These are phyloP conservation scores for Blastomyces emzantsi DNA, from an alignment of 2,329 filamentous ascomycete genomes.

Conservation along the genomic window DNA sequence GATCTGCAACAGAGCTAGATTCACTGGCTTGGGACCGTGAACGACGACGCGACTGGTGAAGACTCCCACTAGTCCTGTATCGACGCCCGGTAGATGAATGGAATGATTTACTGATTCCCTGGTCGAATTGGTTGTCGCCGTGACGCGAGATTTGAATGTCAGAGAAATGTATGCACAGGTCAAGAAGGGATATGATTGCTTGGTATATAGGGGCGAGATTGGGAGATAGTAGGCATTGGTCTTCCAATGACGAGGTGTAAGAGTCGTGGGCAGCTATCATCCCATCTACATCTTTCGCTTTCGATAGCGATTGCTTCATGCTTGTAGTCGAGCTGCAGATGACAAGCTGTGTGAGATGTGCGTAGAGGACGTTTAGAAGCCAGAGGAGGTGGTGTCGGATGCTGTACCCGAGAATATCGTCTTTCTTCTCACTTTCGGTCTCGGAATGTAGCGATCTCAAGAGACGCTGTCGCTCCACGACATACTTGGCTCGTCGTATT, in stretches of 20 bases:
- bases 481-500: slow-evolving; percentile 58
- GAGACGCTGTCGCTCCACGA: slow-evolving; percentile 49
- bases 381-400: slow-evolving; percentile 64
- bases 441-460: slow-evolving; percentile 36
- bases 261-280: slow-evolving; percentile 64
- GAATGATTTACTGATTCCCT: slow-evolving; percentile 23
- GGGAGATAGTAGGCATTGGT: slow-evolving; percentile 59
- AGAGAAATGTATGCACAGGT: slow-evolving; percentile 62
- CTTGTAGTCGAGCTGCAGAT: slow-evolving; percentile 51
- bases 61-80: slow-evolving; percentile 11
- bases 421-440: slow-evolving; percentile 31
- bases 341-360: slow-evolving; percentile 66
- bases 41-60: slow-evolving; percentile 10
- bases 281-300: slow-evolving; percentile 64
- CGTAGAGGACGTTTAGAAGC: slow-evolving; percentile 66
- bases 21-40: slow-evolving; percentile 9
- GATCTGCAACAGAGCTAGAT: slow-evolving; percentile 20
- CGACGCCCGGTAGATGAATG: slow-evolving; percentile 3
- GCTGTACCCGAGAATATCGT: slow-evolving; percentile 30
- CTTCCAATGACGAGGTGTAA: slow-evolving; percentile 55
- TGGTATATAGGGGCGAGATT: slow-evolving; percentile 63
- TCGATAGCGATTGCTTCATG: slow-evolving; percentile 50
- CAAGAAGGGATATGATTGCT: slow-evolving; percentile 64
- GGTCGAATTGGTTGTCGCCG: slow-evolving; percentile 32
- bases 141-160: slow-evolving; percentile 44